phyloP scores from a whole-genome alignment of 306 rosid species.

The Urtica urens region DNA sequence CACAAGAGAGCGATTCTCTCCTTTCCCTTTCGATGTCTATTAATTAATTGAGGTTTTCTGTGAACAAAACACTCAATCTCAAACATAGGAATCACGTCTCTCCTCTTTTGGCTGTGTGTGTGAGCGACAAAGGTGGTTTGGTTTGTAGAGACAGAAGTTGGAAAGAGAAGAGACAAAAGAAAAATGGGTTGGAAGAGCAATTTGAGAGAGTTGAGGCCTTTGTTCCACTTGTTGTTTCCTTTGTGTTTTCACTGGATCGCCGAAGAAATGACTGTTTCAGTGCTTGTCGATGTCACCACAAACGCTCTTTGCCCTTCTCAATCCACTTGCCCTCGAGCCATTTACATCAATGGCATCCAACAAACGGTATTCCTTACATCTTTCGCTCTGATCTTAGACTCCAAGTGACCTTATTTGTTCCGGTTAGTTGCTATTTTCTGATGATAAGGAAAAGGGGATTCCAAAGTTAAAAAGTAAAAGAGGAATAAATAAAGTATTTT shows the following conservation, averaged over 20 bases:
- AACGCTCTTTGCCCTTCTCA: constrained; percentile 42
- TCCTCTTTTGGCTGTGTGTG: not conserved
- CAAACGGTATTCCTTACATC: constrained; percentile 75
- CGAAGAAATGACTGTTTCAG: constrained; percentile 80
- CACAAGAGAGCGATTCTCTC: not conserved
- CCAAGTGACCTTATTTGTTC: too few relatives aligned
- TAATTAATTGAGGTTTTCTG: not conserved
- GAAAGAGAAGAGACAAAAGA: too few relatives aligned
- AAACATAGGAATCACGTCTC: not conserved
- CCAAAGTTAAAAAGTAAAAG: too few relatives aligned
- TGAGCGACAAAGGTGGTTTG: too few relatives aligned
- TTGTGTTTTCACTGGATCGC: constrained; percentile 64
- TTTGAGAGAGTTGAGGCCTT: constrained; percentile 32
- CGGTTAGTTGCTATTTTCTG: too few relatives aligned
- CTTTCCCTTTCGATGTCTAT: not conserved
- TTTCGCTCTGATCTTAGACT: too few relatives aligned
- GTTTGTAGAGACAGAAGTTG: not conserved
- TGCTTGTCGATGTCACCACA: constrained; percentile 66
- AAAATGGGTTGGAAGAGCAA: constrained; percentile 18
- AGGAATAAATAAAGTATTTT: too few relatives aligned
- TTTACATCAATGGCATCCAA: constrained; percentile 55
- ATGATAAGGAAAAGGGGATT: too few relatives aligned
- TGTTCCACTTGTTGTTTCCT: constrained; percentile 60
- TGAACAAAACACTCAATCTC: not conserved
- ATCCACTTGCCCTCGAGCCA: constrained; percentile 50